phyloP scores from a whole-genome alignment of 2,329 filamentous ascomycete species.

The Diplodia mutila region DNA sequence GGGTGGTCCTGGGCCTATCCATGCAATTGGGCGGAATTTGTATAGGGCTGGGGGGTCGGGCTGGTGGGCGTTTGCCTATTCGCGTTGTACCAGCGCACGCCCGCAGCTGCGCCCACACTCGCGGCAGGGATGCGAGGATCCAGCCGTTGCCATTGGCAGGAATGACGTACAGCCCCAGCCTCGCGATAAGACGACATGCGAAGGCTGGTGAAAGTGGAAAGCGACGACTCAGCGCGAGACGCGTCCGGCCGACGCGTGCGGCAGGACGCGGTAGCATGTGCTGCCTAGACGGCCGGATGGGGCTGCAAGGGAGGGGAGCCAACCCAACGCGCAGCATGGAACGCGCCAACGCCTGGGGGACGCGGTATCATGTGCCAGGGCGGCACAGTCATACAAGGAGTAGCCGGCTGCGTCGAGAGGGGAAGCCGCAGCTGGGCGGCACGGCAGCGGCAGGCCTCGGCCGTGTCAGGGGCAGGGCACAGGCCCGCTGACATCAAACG shows the following conservation, averaged over 20 bases:
- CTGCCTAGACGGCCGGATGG: not conserved
- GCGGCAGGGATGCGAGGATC: slow-evolving; percentile 10
- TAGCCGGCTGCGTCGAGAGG: not conserved
- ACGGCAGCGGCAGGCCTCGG: slow-evolving; percentile 4
- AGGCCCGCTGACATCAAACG: slow-evolving; percentile 8
- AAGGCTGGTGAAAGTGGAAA: not conserved
- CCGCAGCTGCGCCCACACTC: slow-evolving; percentile 4
- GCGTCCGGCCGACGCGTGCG: not conserved
- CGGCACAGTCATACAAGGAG: not conserved
- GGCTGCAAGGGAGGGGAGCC: not conserved
- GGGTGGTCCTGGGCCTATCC: not conserved
- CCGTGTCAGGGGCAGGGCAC: not conserved
- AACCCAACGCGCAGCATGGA: too few relatives aligned
- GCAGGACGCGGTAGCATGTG: slow-evolving; percentile 2
- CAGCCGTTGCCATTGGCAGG: slow-evolving; percentile 1
- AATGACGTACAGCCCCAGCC: slow-evolving; percentile 22
- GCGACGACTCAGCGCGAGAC: slow-evolving; percentile 7
- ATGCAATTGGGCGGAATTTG: not conserved
- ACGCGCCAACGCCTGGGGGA: not conserved
- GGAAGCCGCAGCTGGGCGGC: not conserved
- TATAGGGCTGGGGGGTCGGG: not conserved
- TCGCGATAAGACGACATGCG: slow-evolving; percentile 8
- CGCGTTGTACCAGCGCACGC: slow-evolving; percentile 13
- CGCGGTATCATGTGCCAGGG: not conserved
- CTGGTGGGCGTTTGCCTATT: slow-evolving; percentile 17